Base-by-base conservation (phyloP, 1,139 yeast genomes). In the Arxiozyma telluris region DNA sequence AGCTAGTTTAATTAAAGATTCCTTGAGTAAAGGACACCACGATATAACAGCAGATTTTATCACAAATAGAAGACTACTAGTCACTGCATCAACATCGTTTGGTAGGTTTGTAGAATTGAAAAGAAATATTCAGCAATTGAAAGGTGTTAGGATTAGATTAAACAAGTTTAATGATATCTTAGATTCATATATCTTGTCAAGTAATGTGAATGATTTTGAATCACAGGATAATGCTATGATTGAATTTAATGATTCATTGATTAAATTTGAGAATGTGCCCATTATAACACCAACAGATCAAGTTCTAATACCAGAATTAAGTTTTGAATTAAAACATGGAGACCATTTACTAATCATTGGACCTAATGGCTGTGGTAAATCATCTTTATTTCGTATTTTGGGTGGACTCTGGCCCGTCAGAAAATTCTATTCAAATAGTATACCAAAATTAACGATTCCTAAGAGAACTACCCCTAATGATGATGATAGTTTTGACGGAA, bases 361-460 rank as follows among this genome's bases (percentile, higher is more conserved):
- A 0, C 97, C 97, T 9, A 91, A 91, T 66, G 97, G 97, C 1
- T 87, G 96, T 55, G 98, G 98, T 42, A 91, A 91, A 70, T 89
- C 96, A 0, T 90, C 97, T 0, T 73, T 91, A 56, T 91, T 91
- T 70, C 79, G 97, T 66, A 81, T 91, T 66, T 77, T 91, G 51
- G 97, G 97, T 54, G 96, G 96, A 0, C 76, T 91, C 60, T 91
- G 98, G 98, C 96, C 95, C 1, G 84, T 91, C 25, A 66, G 72
- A 47, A 79, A 80, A 51, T 83, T 88, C 39, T 77, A 78, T 6
- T 81, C 88, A 51, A 96, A 96, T 12, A 78, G 78, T 45, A 48
- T 49, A 18, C 73, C 76, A 51, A 64, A 61, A 54, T 51, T 66
- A 27, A 61, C 58, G 1, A 65, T 67, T 59, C 71, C 71, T 18